Evolutionary conservation across 2,329 filamentous ascomycete species (phyloP), one percentile per base, ranked within the genome.

Genomic region (Fusarium torulosum): DNA sequence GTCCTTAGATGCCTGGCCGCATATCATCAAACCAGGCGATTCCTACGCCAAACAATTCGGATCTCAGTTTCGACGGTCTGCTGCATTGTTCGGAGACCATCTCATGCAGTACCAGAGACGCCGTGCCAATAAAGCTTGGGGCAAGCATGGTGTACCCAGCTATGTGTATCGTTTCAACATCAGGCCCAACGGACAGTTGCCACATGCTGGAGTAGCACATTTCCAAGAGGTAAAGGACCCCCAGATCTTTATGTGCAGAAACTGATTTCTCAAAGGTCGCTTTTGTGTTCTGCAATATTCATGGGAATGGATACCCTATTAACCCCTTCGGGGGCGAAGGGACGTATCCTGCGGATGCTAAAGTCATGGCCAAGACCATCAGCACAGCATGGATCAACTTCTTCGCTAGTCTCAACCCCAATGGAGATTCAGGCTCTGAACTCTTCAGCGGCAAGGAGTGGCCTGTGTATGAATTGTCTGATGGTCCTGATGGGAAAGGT

Each of bases 201-300:
- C 54, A 7, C 60, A 37, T 17, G 53, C 46, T 20, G 74, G 74
- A 10, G 70, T 77, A 10, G 71, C 70, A 4, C 77, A 84, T 20
- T 84, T 85, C 65, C 73, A 77, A 58, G 78, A 76, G 59, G 75
- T 72, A 35, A 41, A 20, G 4, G 0, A 17, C 3, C 14, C 0
- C n/a, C 6, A 14, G 4, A 14, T 3, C 3, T 13, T 10, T 17
- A n/a, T 19, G 0, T 6, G 4, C 17, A 25, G n/a, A 2, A 17
- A 10, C 42, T 63, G 9, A 60, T 21, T 4, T 19, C 10, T n/a
- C 3, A 1, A 20, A 82, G 54, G 75, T 83, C 20, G 72, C 78
- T 8, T 77, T 84, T 52, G 76, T 78, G n/a, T 83, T 85, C 54
- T 72, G 75, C 42, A 80, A 78, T 47, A 44, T 73, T 14, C 65